Evolutionary conservation across 176 grass and related monocot genomes (phyloP), one percentile per base, ranked within the genome.

Genomic region (Oryza glaberrima): DNA sequence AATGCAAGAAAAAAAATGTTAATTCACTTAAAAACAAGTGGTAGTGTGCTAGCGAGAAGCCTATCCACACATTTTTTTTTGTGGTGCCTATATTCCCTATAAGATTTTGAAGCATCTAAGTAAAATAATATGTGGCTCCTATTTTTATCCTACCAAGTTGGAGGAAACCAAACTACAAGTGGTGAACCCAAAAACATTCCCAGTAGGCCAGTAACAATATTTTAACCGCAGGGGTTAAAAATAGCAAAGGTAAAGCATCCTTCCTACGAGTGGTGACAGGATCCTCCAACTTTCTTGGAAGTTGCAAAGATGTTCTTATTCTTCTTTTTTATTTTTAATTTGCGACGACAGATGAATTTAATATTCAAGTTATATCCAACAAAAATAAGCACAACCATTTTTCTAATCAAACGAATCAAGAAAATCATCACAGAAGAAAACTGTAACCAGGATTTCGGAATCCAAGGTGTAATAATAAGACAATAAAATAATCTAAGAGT

Each of bases 211-310:
- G 23, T 36, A 9, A 25, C 12, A 69, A 19, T 60, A 54, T 46
- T 76, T 47, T 76, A 60, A 81, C 63, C 19, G 0, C 4, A 17
- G 19, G 25, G 5, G 3, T 16, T 79, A 72, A 79, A 73, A 51
- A 48, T 72, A 79, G 68, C 25, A 51, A 9, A 66, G 26, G 25
- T 19, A 65, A 35, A 28, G 25, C 72, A 56, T 23, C 44, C 49
- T 65, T 22, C 30, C 43, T 72, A 11, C 28, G 25, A 43, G 41
- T 43, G 41, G 41, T 43, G 5, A 38, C 36, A 38, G 40, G 16
- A 54, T 64, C 64, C 79, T 64, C 64, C 79, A 76, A 23, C 63
- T 87, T 87, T 76, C 36, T 7, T 58, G 64, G 78, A 69, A 66
- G 71, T 63, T 7, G 58, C 2, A 11, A 11, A 63, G 52, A 20